These are phyloP conservation scores for Mycoemilia scoparia DNA, from an alignment of 192 early-diverging fungal genomes.

Conservation along the genomic window DNA sequence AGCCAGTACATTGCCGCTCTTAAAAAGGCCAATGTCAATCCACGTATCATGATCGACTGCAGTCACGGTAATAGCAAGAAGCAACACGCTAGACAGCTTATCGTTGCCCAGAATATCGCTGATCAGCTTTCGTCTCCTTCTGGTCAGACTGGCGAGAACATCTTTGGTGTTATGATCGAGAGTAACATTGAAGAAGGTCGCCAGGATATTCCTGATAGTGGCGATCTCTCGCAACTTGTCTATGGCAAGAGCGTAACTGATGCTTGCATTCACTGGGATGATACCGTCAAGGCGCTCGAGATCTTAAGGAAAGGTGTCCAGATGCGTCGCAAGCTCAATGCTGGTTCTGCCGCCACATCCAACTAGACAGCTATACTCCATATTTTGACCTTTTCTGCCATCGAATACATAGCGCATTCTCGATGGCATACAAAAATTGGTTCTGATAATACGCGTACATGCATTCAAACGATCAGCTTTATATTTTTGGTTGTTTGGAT, in stretches of 20 bases:
- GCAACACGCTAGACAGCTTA: constrained; percentile 62
- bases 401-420: not conserved
- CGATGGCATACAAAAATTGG: not conserved
- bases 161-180: constrained; percentile 94
- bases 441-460: too few relatives aligned
- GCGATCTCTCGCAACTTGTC: constrained; percentile 43
- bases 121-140: constrained; percentile 40
- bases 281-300: constrained; percentile 62
- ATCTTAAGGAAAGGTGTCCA: constrained; percentile 53
- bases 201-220: constrained; percentile 57
- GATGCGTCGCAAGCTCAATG: constrained; percentile 35
- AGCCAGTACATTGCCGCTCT: constrained; percentile 36
- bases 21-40: constrained; percentile 32
- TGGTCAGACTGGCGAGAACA: constrained; percentile 43
- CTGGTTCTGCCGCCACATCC: constrained; percentile 4
- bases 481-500: too few relatives aligned
- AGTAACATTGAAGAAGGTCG: constrained; percentile 75
- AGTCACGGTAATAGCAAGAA: constrained; percentile 91
- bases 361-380: too few relatives aligned
- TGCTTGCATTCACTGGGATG: constrained; percentile 83
- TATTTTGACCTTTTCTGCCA: not conserved
- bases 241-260: constrained; percentile 88
- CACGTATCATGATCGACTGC: constrained; percentile 82
- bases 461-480: too few relatives aligned
- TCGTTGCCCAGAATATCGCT: constrained; percentile 54